A percentile compares a stretch with the other conserved stretches of the same genome.
Conservation (phyloP, 768 basidiomycete species). For the Hirschioporus abietinus region DNA sequence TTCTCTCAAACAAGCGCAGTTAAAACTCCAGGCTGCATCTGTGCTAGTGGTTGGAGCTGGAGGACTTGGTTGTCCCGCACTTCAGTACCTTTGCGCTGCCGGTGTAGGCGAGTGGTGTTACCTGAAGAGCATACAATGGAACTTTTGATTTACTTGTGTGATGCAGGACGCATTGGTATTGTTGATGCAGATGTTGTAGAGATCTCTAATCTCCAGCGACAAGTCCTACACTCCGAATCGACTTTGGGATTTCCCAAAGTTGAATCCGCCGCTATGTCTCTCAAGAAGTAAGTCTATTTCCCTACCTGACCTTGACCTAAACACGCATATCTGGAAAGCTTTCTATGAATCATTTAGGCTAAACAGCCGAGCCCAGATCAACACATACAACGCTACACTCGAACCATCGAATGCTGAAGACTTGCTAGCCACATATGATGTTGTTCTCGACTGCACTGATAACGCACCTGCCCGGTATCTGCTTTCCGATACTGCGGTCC, state of each 20-base stretch:
- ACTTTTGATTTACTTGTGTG: neutral
- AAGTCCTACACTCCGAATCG: slow-evolving; percentile 76
- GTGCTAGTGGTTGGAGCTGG: slow-evolving; percentile 92
- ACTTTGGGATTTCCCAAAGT: slow-evolving; percentile 78
- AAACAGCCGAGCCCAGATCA: slow-evolving; percentile 64
- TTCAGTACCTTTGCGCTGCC: slow-evolving; percentile 90
- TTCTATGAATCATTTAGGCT: neutral
- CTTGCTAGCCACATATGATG: slow-evolving; percentile 57
- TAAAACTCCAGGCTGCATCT: slow-evolving; percentile 69
- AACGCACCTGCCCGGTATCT: slow-evolving; percentile 91
- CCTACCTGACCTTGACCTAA: neutral
- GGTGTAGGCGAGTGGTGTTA: slow-evolving; percentile 67
- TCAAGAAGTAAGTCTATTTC: slow-evolving; percentile 47
- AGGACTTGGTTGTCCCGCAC: slow-evolving; percentile 90
- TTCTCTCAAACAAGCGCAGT: slow-evolving; percentile 52
- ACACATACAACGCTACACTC: slow-evolving; percentile 50
- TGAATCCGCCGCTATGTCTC: slow-evolving; percentile 67
- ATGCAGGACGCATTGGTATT: slow-evolving; percentile 72
- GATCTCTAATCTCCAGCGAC: slow-evolving; percentile 85
- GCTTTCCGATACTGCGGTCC: slow-evolving; percentile 79
- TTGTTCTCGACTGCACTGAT: slow-evolving; percentile 93
- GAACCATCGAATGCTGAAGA: slow-evolving; percentile 56
- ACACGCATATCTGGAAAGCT: slow-evolving; percentile 6
- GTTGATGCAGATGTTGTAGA: slow-evolving; percentile 88
- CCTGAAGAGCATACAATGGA: slow-evolving; percentile 8